Evolutionary conservation across 2,329 filamentous ascomycete species (phyloP).

Genomic region (Arthrobotrys megalospora): DNA sequence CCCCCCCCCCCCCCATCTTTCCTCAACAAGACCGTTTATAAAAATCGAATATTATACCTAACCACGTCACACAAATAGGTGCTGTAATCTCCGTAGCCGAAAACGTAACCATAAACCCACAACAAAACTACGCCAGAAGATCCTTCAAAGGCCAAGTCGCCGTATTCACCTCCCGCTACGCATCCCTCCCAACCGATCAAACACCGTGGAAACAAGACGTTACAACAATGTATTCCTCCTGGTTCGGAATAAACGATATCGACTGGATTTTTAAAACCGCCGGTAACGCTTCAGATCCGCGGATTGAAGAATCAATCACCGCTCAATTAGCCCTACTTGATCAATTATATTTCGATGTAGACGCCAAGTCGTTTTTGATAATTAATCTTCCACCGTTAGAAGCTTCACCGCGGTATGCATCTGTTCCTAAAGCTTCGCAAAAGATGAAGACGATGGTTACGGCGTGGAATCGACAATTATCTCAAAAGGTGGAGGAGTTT

Average conservation of each 20-base stretch:
- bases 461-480: background rate
- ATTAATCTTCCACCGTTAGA: slow-evolving; percentile 17
- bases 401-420: background rate
- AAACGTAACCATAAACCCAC: background rate
- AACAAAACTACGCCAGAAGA: background rate
- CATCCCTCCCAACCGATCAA: background rate
- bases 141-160: slow-evolving; percentile 15
- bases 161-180: background rate
- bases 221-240: slow-evolving; percentile 69
- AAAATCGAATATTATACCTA: background rate
- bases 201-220: slow-evolving; percentile 65
- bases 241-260: slow-evolving; percentile 73
- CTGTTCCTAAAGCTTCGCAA: background rate
- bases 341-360: slow-evolving; percentile 4
- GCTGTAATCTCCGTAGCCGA: background rate
- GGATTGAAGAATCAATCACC: background rate
- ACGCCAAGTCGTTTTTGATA: slow-evolving; percentile 3
- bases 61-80: background rate
- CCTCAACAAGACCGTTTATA: no score
- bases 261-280: slow-evolving; percentile 60
- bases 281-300: background rate
- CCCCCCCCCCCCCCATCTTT: no score
- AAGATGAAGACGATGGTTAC: background rate
- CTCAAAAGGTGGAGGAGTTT: background rate
- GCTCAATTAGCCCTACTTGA: background rate